phyloP scores from a whole-genome alignment of 768 basidiomycete species.

The Baorangia bicolor region DNA sequence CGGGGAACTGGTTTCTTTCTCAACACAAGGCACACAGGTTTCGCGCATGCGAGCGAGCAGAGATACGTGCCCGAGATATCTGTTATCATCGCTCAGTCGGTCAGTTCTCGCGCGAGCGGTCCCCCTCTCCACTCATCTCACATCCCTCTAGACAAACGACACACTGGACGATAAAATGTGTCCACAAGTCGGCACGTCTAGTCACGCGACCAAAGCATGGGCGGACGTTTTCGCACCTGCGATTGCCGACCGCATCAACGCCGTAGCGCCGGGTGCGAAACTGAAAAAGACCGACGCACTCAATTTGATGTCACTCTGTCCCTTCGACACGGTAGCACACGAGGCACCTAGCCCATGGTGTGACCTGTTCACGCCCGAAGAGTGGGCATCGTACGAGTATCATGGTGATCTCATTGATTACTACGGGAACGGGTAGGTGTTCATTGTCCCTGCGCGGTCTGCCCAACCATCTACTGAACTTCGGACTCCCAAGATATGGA shows the following conservation, averaged over 20 bases:
- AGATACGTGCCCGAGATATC: slow-evolving; percentile 45
- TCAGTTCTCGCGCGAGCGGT: slow-evolving; percentile 27
- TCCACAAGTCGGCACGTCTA: slow-evolving; percentile 47
- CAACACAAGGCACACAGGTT: slow-evolving; percentile 21
- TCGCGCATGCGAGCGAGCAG: slow-evolving; percentile 49
- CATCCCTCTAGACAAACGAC: slow-evolving; percentile 45
- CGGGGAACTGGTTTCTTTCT: background rate
- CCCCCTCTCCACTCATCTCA: background rate
- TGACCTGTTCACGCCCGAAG: slow-evolving; percentile 53
- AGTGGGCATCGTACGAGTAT: slow-evolving; percentile 68
- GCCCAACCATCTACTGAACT: background rate
- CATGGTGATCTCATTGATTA: slow-evolving; percentile 68
- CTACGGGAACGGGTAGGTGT: slow-evolving; percentile 64
- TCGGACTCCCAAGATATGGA: slow-evolving; percentile 51
- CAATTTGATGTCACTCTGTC: slow-evolving; percentile 66
- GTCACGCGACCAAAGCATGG: slow-evolving; percentile 48
- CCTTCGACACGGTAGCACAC: slow-evolving; percentile 64
- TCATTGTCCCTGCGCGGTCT: background rate
- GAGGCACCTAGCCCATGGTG: slow-evolving; percentile 63
- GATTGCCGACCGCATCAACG: slow-evolving; percentile 57
- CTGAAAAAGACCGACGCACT: slow-evolving; percentile 53
- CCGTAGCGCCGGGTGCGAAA: slow-evolving; percentile 59
- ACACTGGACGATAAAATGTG: slow-evolving; percentile 69
- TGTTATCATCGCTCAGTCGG: slow-evolving; percentile 57
- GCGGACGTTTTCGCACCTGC: slow-evolving; percentile 47